phyloP scores from a whole-genome alignment of 208 protist species.

The Leishmania tropica region DNA sequence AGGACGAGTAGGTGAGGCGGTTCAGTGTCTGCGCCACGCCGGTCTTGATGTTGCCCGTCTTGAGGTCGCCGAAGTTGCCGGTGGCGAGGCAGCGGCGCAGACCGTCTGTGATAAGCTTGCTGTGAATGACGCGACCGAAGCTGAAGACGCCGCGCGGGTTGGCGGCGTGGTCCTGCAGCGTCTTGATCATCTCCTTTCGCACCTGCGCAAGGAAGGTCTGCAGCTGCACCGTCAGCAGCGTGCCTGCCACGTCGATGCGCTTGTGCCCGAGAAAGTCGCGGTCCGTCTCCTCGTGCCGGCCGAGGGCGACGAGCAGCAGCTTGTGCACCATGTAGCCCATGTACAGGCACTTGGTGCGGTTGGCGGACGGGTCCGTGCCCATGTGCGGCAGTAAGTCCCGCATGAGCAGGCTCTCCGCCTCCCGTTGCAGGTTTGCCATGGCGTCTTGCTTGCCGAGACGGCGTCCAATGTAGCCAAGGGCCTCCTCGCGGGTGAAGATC shows the following conservation, averaged over 20 bases:
- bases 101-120: slow-evolving; percentile 96
- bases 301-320: slow-evolving; percentile 94
- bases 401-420: slow-evolving; percentile 94
- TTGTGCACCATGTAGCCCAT: slow-evolving; percentile 98
- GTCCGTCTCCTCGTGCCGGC: slow-evolving; percentile 94
- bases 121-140: slow-evolving; percentile 93
- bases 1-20: slow-evolving; percentile 98
- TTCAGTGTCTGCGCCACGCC: slow-evolving; percentile 97
- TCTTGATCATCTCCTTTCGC: slow-evolving; percentile 97
- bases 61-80: slow-evolving; percentile 98
- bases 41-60: slow-evolving; percentile 97
- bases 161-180: slow-evolving; percentile 71
- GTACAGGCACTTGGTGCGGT: slow-evolving; percentile 97
- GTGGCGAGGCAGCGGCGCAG: slow-evolving; percentile 98
- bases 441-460: slow-evolving; percentile 83
- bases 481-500: slow-evolving; percentile 96
- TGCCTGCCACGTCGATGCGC: slow-evolving; percentile 96
- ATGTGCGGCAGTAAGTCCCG: slow-evolving; percentile 90
- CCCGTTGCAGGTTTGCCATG: slow-evolving; percentile 83
- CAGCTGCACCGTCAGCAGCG: slow-evolving; percentile 94
- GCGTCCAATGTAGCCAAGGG: slow-evolving; percentile 96
- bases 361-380: slow-evolving; percentile 77
- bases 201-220: slow-evolving; percentile 97
- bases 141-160: slow-evolving; percentile 57
- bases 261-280: slow-evolving; percentile 99